Conservation (phyloP, 768 basidiomycete species). For the Mrakia hoshinonis region DNA sequence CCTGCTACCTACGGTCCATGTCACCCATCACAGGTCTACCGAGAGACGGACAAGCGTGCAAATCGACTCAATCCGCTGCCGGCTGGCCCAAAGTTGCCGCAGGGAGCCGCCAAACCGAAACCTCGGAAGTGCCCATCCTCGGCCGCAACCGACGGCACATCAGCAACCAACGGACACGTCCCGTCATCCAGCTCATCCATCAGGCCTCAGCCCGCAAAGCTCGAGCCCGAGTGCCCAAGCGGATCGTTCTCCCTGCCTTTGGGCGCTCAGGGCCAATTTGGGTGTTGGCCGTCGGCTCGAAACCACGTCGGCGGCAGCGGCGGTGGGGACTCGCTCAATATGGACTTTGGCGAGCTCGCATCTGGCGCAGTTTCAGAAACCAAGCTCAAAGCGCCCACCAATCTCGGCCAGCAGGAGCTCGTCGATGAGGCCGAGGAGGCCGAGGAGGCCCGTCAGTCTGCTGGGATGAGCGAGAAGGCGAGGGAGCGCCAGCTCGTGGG, state of each 20-base stretch:
- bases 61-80: not conserved
- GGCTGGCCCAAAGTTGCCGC: not conserved
- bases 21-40: conserved; percentile 5
- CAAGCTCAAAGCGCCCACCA: not conserved
- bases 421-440: not conserved
- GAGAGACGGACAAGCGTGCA: conserved; percentile 7
- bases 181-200: not conserved
- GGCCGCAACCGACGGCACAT: not conserved
- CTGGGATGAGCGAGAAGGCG: conserved; percentile 23
- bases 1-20: no score
- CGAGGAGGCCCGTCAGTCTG: not conserved
- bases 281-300: not conserved
- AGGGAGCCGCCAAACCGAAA: not conserved
- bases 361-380: not conserved
- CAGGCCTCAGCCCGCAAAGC: not conserved
- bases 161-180: no score
- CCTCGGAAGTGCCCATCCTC: not conserved
- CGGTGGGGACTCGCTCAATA: not conserved
- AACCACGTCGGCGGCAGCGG: not conserved
- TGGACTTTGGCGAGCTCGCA: conserved; percentile 14
- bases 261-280: no score
- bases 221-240: not conserved
- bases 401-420: not conserved
- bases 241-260: no score
- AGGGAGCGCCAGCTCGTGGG: conserved; percentile 70